Evolutionary conservation across 352 stramenopile genomes (phyloP).

Genomic region (Blastocystis hominis): DNA sequence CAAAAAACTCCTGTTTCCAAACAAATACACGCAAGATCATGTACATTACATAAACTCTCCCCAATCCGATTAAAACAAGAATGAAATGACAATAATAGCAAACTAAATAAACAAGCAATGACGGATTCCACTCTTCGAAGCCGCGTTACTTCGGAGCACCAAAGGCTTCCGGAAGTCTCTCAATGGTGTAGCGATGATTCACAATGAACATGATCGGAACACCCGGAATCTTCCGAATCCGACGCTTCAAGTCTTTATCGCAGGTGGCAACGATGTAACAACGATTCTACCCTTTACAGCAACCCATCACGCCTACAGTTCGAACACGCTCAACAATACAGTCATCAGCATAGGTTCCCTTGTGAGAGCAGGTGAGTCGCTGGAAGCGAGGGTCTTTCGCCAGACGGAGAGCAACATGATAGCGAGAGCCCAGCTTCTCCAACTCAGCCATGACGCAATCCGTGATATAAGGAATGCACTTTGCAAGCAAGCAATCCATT

Average conservation of each 20-base stretch:
- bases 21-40: too few relatives aligned
- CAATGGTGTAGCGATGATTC: slow-evolving; percentile 95
- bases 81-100: too few relatives aligned
- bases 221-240: slow-evolving; percentile 95
- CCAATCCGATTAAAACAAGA: too few relatives aligned
- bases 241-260: slow-evolving; percentile 94
- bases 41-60: background rate
- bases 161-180: slow-evolving; percentile 94
- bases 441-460: slow-evolving; percentile 99
- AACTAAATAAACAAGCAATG: too few relatives aligned
- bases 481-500: slow-evolving; percentile 99
- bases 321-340: slow-evolving; percentile 77
- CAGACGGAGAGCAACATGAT: slow-evolving; percentile 76
- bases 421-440: slow-evolving; percentile 96
- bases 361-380: slow-evolving; percentile 87
- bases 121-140: too few relatives aligned
- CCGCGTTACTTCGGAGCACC: slow-evolving; percentile 70
- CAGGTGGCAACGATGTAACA: slow-evolving; percentile 99
- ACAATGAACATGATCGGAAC: slow-evolving; percentile 99
- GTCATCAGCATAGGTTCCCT: slow-evolving; percentile 98
- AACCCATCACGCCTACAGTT: background rate
- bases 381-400: slow-evolving; percentile 96
- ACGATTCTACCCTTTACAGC: slow-evolving; percentile 68
- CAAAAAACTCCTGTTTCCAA: background rate
- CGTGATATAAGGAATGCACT: slow-evolving; percentile 92